Conservation (phyloP, 768 basidiomycete genomes). For the Boletus pseudo-olivaceus region DNA sequence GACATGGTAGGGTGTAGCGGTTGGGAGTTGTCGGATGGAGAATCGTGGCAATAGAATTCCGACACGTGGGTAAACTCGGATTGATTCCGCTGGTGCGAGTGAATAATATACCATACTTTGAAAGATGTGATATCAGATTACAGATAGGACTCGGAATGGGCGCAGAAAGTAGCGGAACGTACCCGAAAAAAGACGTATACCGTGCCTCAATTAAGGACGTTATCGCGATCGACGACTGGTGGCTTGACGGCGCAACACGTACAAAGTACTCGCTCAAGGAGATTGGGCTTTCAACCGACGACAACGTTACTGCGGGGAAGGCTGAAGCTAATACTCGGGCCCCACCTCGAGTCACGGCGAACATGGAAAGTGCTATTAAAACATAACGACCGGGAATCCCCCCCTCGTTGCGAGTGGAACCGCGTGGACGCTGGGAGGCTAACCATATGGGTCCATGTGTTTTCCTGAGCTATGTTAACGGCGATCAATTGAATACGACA, state of each 20-base stretch:
- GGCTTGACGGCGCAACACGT: slow-evolving; percentile 11
- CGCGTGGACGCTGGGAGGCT: slow-evolving; percentile 25
- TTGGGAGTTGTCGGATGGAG: slow-evolving; percentile 18
- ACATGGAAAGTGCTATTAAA: slow-evolving; percentile 9
- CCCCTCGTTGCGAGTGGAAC: slow-evolving; percentile 18
- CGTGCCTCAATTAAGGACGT: slow-evolving; percentile 25
- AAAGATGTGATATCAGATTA: slow-evolving; percentile 6
- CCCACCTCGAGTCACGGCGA: slow-evolving; percentile 8
- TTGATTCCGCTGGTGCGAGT: too few species aligned
- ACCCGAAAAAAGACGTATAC: not conserved
- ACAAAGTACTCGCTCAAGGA: slow-evolving; percentile 45
- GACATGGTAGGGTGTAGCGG: slow-evolving; percentile 56
- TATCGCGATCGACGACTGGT: slow-evolving; percentile 32
- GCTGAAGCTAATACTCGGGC: not conserved
- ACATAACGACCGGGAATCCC: slow-evolving; percentile 14
- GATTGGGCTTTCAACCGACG: slow-evolving; percentile 56
- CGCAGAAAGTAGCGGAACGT: too few species aligned
- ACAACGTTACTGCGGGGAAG: slow-evolving; percentile 18
- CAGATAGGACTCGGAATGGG: too few species aligned
- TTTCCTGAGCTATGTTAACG: slow-evolving; percentile 31
- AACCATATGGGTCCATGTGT: slow-evolving; percentile 31
- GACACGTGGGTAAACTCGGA: not conserved
- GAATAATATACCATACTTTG: slow-evolving; percentile 10
- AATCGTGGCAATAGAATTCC: slow-evolving; percentile 23
- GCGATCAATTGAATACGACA: slow-evolving; percentile 36